Evolutionary conservation across 75 land plant genomes (phyloP).

Genomic region (Sequoiadendron giganteum): DNA sequence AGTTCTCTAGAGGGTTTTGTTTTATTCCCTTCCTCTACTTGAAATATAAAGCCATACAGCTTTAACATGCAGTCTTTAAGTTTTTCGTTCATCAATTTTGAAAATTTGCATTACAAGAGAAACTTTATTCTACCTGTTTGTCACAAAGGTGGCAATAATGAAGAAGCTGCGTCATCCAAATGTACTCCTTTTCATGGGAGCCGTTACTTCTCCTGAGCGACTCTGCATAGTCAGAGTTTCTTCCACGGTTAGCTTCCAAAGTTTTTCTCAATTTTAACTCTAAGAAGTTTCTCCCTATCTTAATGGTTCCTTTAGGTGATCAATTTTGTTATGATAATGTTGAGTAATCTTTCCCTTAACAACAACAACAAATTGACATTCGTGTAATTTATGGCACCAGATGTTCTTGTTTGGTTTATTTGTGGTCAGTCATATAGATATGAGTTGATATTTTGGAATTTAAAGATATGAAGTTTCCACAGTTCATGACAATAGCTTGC

Average conservation of each 20-base stretch:
- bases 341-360: background rate
- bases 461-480: no score
- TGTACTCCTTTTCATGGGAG: conserved; percentile 88
- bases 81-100: background rate
- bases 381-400: background rate
- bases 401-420: background rate
- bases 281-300: background rate
- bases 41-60: background rate
- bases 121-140: background rate
- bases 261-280: background rate
- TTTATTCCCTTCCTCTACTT: background rate
- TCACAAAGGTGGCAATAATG: conserved; percentile 85
- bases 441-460: no score
- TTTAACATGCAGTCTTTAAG: background rate
- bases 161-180: conserved; percentile 95
- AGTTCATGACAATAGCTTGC: no score
- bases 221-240: conserved; percentile 82
- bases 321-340: background rate
- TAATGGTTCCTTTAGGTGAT: background rate
- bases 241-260: conserved; percentile 56
- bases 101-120: background rate
- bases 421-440: background rate
- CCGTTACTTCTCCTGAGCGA: conserved; percentile 60
- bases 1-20: background rate
- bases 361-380: background rate